Conservation (phyloP, 768 basidiomycete species). For the Psilocybe azurescens region DNA sequence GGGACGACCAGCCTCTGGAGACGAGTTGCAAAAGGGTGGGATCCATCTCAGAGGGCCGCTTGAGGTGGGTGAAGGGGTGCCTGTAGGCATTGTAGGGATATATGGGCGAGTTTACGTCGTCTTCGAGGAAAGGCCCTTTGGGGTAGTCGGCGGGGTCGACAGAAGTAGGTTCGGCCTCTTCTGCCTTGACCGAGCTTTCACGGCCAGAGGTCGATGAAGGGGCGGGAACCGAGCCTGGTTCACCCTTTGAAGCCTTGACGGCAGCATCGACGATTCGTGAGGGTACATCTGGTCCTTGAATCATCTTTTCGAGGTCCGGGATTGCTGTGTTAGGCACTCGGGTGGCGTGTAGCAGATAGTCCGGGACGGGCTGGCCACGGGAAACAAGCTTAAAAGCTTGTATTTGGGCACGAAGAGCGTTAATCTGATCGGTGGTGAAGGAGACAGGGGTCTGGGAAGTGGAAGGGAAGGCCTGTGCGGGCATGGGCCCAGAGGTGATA, state of each 20-base stretch:
- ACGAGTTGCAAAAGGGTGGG: constrained; percentile 68
- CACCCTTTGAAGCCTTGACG: constrained; percentile 72
- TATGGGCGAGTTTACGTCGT: constrained; percentile 78
- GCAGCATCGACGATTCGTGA: constrained; percentile 75
- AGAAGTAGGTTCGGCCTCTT: constrained; percentile 51
- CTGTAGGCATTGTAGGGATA: constrained; percentile 93
- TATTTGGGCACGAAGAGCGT: constrained; percentile 80
- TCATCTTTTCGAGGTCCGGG: constrained; percentile 66
- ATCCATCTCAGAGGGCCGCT: constrained; percentile 64
- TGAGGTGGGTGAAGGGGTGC: constrained; percentile 83
- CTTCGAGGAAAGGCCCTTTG: constrained; percentile 79
- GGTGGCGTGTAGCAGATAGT: constrained; percentile 72
- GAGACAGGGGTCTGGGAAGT: constrained; percentile 77
- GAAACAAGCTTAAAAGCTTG: constrained; percentile 78
- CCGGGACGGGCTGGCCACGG: constrained; percentile 70
- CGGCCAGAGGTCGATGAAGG: constrained; percentile 30
- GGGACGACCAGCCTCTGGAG: constrained; percentile 86
- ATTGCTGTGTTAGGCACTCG: constrained; percentile 65
- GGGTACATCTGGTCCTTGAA: constrained; percentile 63
- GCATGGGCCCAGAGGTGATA: constrained; percentile 53
- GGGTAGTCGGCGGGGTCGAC: constrained; percentile 66
- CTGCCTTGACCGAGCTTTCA: constrained; percentile 57
- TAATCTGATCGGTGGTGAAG: constrained; percentile 78
- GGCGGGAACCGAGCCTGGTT: constrained; percentile 33
- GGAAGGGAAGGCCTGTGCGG: constrained; percentile 53